A percentile compares a stretch with the other conserved stretches of the same genome.
phyloP scores from a whole-genome alignment of 208 protist species.

The Wallacemonas sp. region DNA sequence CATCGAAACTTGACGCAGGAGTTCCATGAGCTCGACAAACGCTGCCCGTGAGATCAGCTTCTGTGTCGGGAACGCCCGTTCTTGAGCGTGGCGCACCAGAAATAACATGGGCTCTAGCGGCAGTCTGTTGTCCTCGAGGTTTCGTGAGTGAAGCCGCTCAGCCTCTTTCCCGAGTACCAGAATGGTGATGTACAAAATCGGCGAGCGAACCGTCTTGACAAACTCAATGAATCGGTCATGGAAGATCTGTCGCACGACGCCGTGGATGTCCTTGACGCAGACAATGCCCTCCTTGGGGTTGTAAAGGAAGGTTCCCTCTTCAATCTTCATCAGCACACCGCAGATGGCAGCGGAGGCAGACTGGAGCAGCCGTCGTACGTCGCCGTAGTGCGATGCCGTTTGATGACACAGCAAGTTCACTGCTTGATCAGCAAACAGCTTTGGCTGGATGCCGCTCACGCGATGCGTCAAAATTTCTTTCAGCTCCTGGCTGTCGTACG shows the following conservation, averaged over 20 bases:
- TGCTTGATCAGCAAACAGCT: constrained; percentile 80
- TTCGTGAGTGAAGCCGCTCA: constrained; percentile 46
- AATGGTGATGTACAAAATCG: constrained; percentile 72
- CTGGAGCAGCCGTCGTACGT: constrained; percentile 86
- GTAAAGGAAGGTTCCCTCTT: constrained; percentile 46
- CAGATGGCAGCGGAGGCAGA: constrained; percentile 83
- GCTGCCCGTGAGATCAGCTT: constrained; percentile 22
- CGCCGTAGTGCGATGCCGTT: constrained; percentile 87
- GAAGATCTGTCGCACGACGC: constrained; percentile 84
- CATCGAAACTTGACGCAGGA: constrained; percentile 76
- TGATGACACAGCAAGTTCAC: constrained; percentile 84
- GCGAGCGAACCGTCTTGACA: constrained; percentile 67
- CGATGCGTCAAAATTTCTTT: constrained; percentile 71
- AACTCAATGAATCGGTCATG: constrained; percentile 90
- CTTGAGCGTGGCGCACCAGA: constrained; percentile 1
- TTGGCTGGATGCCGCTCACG: constrained; percentile 60
- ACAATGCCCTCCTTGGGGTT: constrained; percentile 58
- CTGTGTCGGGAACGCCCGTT: constrained; percentile 1
- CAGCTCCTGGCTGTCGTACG: constrained; percentile 77
- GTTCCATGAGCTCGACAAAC: constrained; percentile 70
- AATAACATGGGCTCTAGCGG: constrained; percentile 57
- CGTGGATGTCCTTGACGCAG: constrained; percentile 70
- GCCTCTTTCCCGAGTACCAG: constrained; percentile 72
- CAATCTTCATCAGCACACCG: constrained; percentile 76
- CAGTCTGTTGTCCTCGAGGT: constrained; percentile 57